Evolutionary conservation across 805 yeast species (phyloP), one percentile per base, ranked within the genome.

Genomic region (Saccharomyces mikatae): DNA sequence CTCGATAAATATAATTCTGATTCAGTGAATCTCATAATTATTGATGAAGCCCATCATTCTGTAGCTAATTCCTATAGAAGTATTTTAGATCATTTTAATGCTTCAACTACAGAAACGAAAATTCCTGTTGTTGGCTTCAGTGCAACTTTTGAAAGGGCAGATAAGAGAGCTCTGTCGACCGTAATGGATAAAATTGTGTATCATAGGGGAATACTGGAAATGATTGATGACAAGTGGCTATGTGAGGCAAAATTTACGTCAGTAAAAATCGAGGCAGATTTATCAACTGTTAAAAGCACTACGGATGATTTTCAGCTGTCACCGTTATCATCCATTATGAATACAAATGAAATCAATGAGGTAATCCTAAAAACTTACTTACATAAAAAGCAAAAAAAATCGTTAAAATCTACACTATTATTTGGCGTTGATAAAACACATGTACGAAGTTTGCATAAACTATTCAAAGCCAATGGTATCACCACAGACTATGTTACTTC

Each of bases 31-130:
- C 75, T 90, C 31, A 79, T 92, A 17, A 82, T 91, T 22, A 75
- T 91, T 2, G 98, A 91, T 70, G 98, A 91, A 67, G 95, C 96
- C 46, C 98, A 91, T 65, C 97, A 91, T 69, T 84, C 96, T 0
- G 86, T 87, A 0, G 89, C 96, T 0, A 64, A 68, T 14, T 76
- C 90, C 0, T 92, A 91, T 73, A 48, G 70, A 17, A 74, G 76
- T 30, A 75, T 90, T 0, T 66, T 89, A 52, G 66, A 74, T 3
- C 76, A 87, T 62, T 89, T 91, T 61, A 73, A 74, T 0, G 84
- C 84, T 3, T 58, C 63, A 32, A 58, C 64, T 1, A 59, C 71
- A 0, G 66, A 72, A 0, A 72, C 81, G 54, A 70, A 71, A 0
- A 74, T 84, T 1, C 79, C 82, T 1, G 80, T 89, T 0, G 74